Percentiles rank a stretch among this genome's conserved stretches.
These are phyloP conservation scores for Fusarium nodosum DNA, from an alignment of 2,329 filamentous ascomycete species.

Conservation along the genomic window DNA sequence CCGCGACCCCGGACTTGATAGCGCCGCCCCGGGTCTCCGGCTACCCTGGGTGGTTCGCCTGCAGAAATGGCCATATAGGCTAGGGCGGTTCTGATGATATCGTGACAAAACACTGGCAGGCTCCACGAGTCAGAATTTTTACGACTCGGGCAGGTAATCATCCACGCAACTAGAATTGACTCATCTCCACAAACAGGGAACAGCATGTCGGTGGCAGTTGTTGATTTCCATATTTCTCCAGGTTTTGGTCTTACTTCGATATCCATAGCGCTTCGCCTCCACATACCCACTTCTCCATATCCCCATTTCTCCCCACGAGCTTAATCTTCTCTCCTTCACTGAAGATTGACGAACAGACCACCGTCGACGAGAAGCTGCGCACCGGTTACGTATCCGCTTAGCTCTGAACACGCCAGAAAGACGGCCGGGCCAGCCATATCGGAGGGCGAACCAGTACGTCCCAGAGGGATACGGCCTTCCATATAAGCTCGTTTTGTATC, in stretches of 20 bases:
- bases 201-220: not conserved
- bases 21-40: conserved; percentile 31
- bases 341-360: conserved; percentile 89
- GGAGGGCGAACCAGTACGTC: conserved; percentile 76
- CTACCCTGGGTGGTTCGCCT: conserved; percentile 7
- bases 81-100: conserved; percentile 5
- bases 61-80: conserved; percentile 11
- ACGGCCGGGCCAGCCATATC: conserved; percentile 88
- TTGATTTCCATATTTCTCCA: conserved; percentile 17
- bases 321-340: conserved; percentile 62
- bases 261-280: conserved; percentile 20
- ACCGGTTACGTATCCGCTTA: conserved; percentile 86
- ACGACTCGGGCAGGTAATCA: conserved; percentile 18
- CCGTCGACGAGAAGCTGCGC: conserved; percentile 89
- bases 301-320: conserved; percentile 36
- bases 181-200: conserved; percentile 29
- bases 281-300: conserved; percentile 28
- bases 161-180: conserved; percentile 11
- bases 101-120: not conserved
- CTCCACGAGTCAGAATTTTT: conserved; percentile 36
- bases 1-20: conserved; percentile 25
- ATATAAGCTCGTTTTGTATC: conserved; percentile 86
- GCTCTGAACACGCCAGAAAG: conserved; percentile 82
- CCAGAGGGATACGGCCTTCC: conserved; percentile 85
- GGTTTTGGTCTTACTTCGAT: conserved; percentile 19